Percentiles rank a stretch among this genome's conserved stretches.
phyloP scores from a whole-genome alignment of 1,284 basidiomycete species.

The Ceratobasidium theobromae region DNA sequence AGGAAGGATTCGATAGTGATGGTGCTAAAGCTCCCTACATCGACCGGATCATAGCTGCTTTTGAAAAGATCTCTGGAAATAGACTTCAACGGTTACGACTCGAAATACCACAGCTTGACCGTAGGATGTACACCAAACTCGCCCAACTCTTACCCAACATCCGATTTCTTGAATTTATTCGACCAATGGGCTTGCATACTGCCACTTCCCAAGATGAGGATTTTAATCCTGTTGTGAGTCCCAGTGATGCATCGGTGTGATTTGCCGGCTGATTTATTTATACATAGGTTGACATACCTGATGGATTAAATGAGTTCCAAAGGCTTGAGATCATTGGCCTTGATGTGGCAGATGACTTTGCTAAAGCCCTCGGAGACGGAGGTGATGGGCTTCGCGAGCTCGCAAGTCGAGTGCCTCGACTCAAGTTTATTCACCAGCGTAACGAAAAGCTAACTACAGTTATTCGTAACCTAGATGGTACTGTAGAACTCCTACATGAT shows the following conservation, averaged over 20 bases:
- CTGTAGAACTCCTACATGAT: background rate
- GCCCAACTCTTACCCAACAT: background rate
- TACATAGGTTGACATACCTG: constrained; percentile 2
- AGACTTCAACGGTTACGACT: background rate
- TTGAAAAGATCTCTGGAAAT: background rate
- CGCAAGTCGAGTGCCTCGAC: background rate
- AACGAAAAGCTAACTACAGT: background rate
- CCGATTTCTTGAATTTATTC: background rate
- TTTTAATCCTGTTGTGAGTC: constrained; percentile 1
- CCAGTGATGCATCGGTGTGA: background rate
- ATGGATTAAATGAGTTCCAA: background rate
- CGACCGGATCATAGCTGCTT: constrained; percentile 5
- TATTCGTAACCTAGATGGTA: background rate
- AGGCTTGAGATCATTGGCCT: background rate
- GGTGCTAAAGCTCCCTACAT: constrained; percentile 2
- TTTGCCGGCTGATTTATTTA: background rate
- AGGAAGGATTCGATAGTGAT: constrained; percentile 2
- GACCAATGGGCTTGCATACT: background rate
- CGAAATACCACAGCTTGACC: constrained; percentile 13
- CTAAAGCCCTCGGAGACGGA: background rate
- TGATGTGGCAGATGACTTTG: background rate
- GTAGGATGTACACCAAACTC: background rate
- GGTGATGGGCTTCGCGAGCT: background rate
- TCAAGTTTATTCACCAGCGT: background rate
- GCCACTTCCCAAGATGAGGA: background rate